These are phyloP conservation scores for Xylariaceae sp. DNA, from an alignment of 2,329 filamentous ascomycete genomes.

Conservation along the genomic window DNA sequence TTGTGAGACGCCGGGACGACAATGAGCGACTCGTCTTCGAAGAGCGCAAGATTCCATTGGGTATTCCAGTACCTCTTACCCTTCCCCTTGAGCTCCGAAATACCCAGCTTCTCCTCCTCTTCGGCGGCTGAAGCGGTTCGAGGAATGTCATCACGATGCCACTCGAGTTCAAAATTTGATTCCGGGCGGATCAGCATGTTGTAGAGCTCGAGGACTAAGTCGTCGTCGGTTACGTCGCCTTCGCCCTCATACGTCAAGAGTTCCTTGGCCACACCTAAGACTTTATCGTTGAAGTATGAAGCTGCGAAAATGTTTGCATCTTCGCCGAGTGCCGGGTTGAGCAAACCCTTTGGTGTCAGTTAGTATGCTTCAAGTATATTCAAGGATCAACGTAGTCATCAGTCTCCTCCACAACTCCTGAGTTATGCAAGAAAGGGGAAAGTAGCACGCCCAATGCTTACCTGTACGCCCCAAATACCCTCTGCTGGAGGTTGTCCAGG, in stretches of 20 bases:
- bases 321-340: conserved; percentile 65
- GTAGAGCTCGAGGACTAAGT: conserved; percentile 78
- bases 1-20: conserved; percentile 74
- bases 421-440: too few species aligned
- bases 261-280: conserved; percentile 61
- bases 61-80: conserved; percentile 57
- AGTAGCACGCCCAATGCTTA: too few species aligned
- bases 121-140: conserved; percentile 62
- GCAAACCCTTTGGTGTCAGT: conserved; percentile 49
- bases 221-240: conserved; percentile 41
- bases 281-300: conserved; percentile 66
- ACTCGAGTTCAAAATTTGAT: conserved; percentile 67
- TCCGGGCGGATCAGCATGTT: conserved; percentile 79
- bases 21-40: conserved; percentile 64
- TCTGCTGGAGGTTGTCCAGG: conserved; percentile 34
- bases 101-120: conserved; percentile 57
- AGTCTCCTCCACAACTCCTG: too few species aligned
- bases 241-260: conserved; percentile 47
- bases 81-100: conserved; percentile 38
- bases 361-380: too few species aligned
- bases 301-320: conserved; percentile 58
- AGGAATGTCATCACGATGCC: conserved; percentile 82
- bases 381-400: too few species aligned
- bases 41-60: conserved; percentile 84
- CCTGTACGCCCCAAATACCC: conserved; percentile 84